Percentiles rank a stretch among this genome's conserved stretches.
These are phyloP conservation scores for Amyloporia xantha DNA, from an alignment of 768 basidiomycete species.

Conservation along the genomic window DNA sequence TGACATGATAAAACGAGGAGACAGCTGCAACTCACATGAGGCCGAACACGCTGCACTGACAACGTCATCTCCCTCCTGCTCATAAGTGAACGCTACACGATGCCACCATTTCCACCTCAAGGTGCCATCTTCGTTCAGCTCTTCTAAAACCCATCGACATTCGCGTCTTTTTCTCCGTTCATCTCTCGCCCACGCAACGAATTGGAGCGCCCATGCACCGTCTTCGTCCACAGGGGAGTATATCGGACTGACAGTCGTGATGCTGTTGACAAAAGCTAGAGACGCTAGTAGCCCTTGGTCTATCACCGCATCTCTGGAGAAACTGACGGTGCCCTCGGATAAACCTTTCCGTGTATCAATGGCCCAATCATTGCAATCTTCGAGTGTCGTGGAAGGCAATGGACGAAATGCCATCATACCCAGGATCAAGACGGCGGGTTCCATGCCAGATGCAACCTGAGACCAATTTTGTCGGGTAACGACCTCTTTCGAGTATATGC, in stretches of 20 bases:
- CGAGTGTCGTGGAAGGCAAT: slow-evolving; percentile 8
- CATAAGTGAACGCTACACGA: not conserved
- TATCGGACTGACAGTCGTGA: slow-evolving; percentile 20
- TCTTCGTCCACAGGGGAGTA: not conserved
- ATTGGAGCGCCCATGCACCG: slow-evolving; percentile 13
- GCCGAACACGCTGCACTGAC: not conserved
- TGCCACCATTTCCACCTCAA: not conserved
- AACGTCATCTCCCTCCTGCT: not conserved
- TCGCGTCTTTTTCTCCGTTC: not conserved
- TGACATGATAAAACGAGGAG: not conserved
- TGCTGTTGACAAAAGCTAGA: slow-evolving; percentile 16
- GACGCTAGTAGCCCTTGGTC: slow-evolving; percentile 14
- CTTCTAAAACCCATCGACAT: not conserved
- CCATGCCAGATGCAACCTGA: not conserved
- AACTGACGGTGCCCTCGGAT: slow-evolving; percentile 16
- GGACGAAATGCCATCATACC: slow-evolving; percentile 15
- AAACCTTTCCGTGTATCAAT: slow-evolving; percentile 6
- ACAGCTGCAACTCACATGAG: not conserved
- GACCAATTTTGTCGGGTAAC: slow-evolving; percentile 9
- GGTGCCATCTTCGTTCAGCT: not conserved
- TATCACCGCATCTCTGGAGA: slow-evolving; percentile 7
- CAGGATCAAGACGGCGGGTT: slow-evolving; percentile 19
- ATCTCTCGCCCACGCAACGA: slow-evolving; percentile 1
- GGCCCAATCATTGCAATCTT: slow-evolving; percentile 13
- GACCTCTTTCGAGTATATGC: slow-evolving; percentile 10